Evolutionary conservation across 352 stramenopile genomes (phyloP).

Genomic region (Phytophthora pini): DNA sequence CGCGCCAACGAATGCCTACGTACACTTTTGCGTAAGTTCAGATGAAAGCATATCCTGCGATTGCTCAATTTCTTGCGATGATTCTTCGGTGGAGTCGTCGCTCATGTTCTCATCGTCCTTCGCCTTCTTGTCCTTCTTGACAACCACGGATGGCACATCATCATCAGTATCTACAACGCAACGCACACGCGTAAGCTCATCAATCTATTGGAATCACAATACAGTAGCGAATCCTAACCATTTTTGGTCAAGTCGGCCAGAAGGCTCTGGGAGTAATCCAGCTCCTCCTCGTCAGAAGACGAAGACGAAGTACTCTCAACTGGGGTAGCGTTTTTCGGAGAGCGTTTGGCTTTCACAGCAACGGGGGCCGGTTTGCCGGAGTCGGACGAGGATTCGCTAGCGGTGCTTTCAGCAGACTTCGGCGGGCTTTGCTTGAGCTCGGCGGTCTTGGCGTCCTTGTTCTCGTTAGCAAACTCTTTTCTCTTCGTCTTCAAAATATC

Average conservation of each 20-base stretch:
- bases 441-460: conserved; percentile 12
- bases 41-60: conserved; percentile 58
- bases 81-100: conserved; percentile 32
- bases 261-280: conserved; percentile 81
- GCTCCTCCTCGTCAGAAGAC: conserved; percentile 62
- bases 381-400: conserved; percentile 44
- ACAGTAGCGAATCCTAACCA: conserved; percentile 49
- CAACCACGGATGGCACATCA: conserved; percentile 16
- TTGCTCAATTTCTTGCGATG: conserved; percentile 51
- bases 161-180: conserved; percentile 40
- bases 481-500: conserved; percentile 27
- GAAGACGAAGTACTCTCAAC: conserved; percentile 43
- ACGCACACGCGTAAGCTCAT: conserved; percentile 23
- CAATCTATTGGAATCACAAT: conserved; percentile 28
- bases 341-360: conserved; percentile 30
- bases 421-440: conserved; percentile 29
- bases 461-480: conserved; percentile 10
- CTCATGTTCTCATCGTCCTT: conserved; percentile 29
- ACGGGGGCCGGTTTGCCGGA: conserved; percentile 7
- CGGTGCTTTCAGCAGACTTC: conserved; percentile 33
- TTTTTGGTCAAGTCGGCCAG: conserved; percentile 74
- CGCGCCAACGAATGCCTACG: conserved; percentile 7
- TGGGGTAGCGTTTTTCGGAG: conserved; percentile 19
- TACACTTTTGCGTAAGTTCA: conserved; percentile 64
- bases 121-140: conserved; percentile 36